Percentiles rank a stretch among this genome's conserved stretches.
These are phyloP conservation scores for Suillus subaureus DNA, from an alignment of 768 basidiomycete species.

Conservation along the genomic window DNA sequence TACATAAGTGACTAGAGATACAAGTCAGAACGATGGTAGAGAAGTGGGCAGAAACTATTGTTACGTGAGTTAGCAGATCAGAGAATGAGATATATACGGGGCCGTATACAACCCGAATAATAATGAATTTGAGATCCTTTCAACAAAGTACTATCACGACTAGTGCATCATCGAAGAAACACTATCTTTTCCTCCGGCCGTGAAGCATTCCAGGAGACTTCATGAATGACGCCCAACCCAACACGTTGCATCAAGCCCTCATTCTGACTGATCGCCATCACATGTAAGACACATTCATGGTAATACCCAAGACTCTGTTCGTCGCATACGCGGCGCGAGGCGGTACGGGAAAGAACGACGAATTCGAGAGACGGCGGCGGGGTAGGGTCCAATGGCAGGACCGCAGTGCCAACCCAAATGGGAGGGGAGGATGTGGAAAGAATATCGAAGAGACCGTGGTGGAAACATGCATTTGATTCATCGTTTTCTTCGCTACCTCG, in stretches of 20 bases:
- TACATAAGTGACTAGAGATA: neutral
- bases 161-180: neutral
- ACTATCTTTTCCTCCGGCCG: neutral
- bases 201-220: slow-evolving; percentile 20
- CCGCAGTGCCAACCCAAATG: slow-evolving; percentile 1
- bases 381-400: neutral
- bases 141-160: neutral
- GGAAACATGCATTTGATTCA: neutral
- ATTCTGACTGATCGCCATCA: slow-evolving; percentile 20
- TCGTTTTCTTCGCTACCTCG: neutral
- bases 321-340: slow-evolving; percentile 9
- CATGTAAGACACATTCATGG: slow-evolving; percentile 21
- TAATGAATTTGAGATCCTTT: neutral
- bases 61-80: neutral
- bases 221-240: slow-evolving; percentile 22
- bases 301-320: slow-evolving; percentile 7
- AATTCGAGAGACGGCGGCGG: slow-evolving; percentile 16
- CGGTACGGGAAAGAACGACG: slow-evolving; percentile 22
- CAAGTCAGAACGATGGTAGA: neutral
- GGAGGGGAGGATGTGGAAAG: neutral
- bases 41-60: neutral
- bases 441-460: neutral
- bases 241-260: slow-evolving; percentile 21
- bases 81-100: neutral
- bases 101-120: neutral